Base-by-base conservation (phyloP, 2,329 filamentous ascomycete species). In the Aspergillus luchuensis region DNA sequence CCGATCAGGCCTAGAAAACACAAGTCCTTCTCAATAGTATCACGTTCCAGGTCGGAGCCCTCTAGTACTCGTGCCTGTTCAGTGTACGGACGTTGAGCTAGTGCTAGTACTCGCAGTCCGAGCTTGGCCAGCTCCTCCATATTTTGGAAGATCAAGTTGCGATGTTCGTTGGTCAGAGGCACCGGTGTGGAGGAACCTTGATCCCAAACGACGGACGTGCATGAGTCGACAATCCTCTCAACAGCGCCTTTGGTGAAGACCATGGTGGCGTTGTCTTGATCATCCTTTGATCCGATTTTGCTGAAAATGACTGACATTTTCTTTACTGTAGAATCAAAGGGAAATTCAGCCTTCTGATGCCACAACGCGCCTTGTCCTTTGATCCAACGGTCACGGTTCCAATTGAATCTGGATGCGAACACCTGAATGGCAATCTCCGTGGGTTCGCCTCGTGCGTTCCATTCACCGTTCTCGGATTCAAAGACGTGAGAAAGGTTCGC, bases 1-100 rank as follows among this genome's bases (percentile, higher is more conserved):
- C 91, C 92, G 51, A 90, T 88, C 8, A 97, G 83, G n/a, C 92
- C 93, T 13, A 91, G 84, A 63, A 96, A 90, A 2, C 82, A 84
- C 30, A 97, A 84, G 25, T 85, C 81, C 36, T 80, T 79, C 72
- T 96, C 92, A 11, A 94, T 83, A 36, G 0, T 36, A 13, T 36
- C 33, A 2, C 33, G 33, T 36, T 36, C 33, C 1, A 36, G 33
- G 4, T 36, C 33, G 1, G 33, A 36, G 0, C 33, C 33, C 1
- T 36, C 33, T 2, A 36, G 11, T 2, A 15, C 33, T 13, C 33
- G 33, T 15, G 33, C 5, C 33, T 36, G 11, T 15, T 36, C 33
- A 13, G 11, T 15, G 33, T 36, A 15, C 4, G 33, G 33, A 15
- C 33, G 33, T 5, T 82, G 82, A 8, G 89, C 89, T 1, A 91